Base-by-base conservation (phyloP, 2,329 filamentous ascomycete species). In the Aspergillus udagawae region DNA sequence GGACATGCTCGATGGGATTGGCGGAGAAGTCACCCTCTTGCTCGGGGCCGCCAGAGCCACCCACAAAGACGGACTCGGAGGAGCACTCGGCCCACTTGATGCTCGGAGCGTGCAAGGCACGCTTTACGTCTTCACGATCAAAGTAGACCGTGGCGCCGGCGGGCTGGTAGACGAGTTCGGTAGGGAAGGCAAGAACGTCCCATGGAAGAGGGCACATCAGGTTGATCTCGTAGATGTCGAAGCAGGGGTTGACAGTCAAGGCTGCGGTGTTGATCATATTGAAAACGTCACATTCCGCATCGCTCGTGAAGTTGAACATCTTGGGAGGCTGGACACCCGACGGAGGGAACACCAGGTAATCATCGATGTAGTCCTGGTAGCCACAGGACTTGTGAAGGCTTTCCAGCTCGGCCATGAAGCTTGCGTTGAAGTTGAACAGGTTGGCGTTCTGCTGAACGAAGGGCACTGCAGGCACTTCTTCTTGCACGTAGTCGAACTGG, bases 191-290 rank as follows among this genome's bases (percentile, higher is more conserved):
- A 2, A 92, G 78, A 0, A 88, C 83, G 57, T 91, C 86, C 81
- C 84, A 90, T 1, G 83, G 77, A 2, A 86, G 63, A 0, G 90
- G 90, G 69, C 90, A 94, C 12, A 86, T 88, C 3, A 84, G 86
- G 2, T 83, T 83, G 14, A 93, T 82, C 51, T 89, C 83, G 74
- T 93, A 94, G 10, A 90, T 77, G 70, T 91, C 85, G 74, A 89
- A 95, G 77, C 91, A 94, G 0, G 90, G 90, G 74, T 94, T 94
- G 35, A 84, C 72, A 1, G 76, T 67, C 4, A 78, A 60, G 7
- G 82, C 81, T 29, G 84, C 86, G 0, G 78, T 63, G 64, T 76
- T 77, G 29, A 90, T 82, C 23, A 81, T 75, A 56, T 80, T 71
- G 65, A 82, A 88, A 21, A 90, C 66, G 51, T 79, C 77, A 69